Evolutionary conservation across 257 asterid genomes (phyloP).

Genomic region (Paulownia fortunei): DNA sequence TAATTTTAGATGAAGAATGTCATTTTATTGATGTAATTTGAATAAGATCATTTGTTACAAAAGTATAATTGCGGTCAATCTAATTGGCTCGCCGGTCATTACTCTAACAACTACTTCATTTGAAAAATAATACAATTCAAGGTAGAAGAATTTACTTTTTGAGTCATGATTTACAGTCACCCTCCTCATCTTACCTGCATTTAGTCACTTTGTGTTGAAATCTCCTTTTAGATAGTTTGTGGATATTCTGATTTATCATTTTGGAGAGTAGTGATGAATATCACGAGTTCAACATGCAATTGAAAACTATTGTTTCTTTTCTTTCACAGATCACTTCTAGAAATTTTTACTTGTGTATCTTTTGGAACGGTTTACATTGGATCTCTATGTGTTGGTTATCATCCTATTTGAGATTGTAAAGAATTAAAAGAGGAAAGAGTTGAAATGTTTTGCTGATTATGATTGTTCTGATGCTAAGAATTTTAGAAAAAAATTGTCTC

Average conservation of each 20-base stretch:
- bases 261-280: not conserved
- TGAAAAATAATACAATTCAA: not conserved
- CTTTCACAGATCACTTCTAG: not conserved
- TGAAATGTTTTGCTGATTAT: constrained; percentile 8
- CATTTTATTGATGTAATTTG: too few relatives aligned
- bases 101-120: not conserved
- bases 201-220: constrained; percentile 3
- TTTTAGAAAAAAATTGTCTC: not conserved
- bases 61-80: too few relatives aligned
- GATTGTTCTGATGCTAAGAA: constrained; percentile 8
- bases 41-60: too few relatives aligned
- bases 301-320: not conserved
- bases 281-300: not conserved
- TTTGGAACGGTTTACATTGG: not conserved
- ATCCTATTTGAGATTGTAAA: too few relatives aligned
- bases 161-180: not conserved
- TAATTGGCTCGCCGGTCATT: not conserved
- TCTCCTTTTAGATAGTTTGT: not conserved
- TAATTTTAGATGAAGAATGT: too few relatives aligned
- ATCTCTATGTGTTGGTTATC: not conserved
- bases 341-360: not conserved
- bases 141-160: not conserved
- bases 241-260: not conserved
- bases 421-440: not conserved
- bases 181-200: not conserved